Base-by-base conservation (phyloP, 352 stramenopile species). In the Thalassiosira tumida region DNA sequence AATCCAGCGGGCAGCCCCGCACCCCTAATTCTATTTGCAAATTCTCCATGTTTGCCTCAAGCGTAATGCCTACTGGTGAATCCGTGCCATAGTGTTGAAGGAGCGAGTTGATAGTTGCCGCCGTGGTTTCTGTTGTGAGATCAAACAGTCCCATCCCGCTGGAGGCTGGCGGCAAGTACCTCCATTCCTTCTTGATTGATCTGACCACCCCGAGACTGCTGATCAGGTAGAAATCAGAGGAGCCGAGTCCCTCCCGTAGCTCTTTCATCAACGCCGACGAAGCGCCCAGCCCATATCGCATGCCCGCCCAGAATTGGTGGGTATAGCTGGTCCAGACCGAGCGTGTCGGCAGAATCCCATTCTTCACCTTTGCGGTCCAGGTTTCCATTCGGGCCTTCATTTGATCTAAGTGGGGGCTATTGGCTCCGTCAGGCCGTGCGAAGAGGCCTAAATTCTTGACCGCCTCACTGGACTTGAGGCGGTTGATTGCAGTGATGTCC, bases 281-380 rank as follows among this genome's bases (percentile, higher is more conserved):
- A 62, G 43, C 72, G 4, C 78, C 59, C 59, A 69, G 15, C 14
- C 79, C 79, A 51, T 86, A 86, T 24, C 67, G 24, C 21, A 79
- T 5, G 10, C 64, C 79, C 26, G 79, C n/a, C 79, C 79, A 86
- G 2, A 86, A 47, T 59, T 86, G 64, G n/a, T 75, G 41, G 13
- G 29, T 50, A 33, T 79, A 86, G 38, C 54, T 51, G 24, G 65
- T 79, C 65, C 65, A 79, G 4, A 62, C 67, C 40, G 47, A 67
- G 10, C n/a, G n/a, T 24, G 33, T 47, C 1, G 37, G 67, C 4
- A 86, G 47, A 35, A 47, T 26, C 17, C 79, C 41, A 21, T 86
- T 78, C 26, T 54, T 77, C 4, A 79, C 38, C 1, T 37, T 24
- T n/a, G 35, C 69, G 3, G 54, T 83, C 51, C 69, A 79, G 13